Conservation (phyloP, 2,329 filamentous ascomycete genomes). For the Ophiostoma ips region DNA sequence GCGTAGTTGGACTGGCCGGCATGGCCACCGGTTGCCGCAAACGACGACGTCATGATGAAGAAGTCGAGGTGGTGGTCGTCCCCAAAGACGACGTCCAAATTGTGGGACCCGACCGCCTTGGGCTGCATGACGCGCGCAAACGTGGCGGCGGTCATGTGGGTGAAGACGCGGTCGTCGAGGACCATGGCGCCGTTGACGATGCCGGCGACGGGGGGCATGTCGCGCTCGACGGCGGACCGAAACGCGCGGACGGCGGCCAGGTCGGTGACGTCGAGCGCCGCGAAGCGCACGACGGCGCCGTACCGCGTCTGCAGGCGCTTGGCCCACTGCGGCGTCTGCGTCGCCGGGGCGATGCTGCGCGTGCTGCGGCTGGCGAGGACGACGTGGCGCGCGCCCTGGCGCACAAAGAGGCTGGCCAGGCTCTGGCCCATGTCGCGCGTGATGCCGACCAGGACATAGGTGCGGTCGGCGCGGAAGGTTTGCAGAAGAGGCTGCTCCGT, state of each 20-base stretch:
- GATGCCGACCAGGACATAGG: conserved; percentile 27
- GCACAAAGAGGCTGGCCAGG: conserved; percentile 24
- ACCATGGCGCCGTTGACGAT: conserved; percentile 33
- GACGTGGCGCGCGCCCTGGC: conserved; percentile 25
- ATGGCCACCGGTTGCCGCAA: conserved; percentile 30
- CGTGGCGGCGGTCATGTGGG: conserved; percentile 25
- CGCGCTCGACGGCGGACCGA: conserved; percentile 12
- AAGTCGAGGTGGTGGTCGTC: conserved; percentile 22
- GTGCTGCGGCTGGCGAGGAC: conserved; percentile 28
- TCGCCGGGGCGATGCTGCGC: no score
- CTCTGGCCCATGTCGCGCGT: conserved; percentile 32
- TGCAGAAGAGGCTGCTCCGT: conserved; percentile 11
- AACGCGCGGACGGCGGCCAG: conserved; percentile 19
- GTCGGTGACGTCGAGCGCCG: conserved; percentile 18
- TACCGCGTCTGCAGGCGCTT: conserved; percentile 17
- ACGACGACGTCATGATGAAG: conserved; percentile 33
- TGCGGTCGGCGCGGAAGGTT: conserved; percentile 20
- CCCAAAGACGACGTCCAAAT: conserved; percentile 25
- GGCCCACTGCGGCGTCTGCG: conserved; percentile 23
- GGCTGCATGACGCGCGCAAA: conserved; percentile 26
- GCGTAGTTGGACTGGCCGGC: conserved; percentile 31
- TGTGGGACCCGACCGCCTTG: conserved; percentile 26
- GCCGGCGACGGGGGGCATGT: conserved; percentile 23
- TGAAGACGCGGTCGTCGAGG: conserved; percentile 28
- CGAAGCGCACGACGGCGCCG: conserved; percentile 15